Base-by-base conservation (phyloP, 257 asterid genomes). In the Solanum chilense region DNA sequence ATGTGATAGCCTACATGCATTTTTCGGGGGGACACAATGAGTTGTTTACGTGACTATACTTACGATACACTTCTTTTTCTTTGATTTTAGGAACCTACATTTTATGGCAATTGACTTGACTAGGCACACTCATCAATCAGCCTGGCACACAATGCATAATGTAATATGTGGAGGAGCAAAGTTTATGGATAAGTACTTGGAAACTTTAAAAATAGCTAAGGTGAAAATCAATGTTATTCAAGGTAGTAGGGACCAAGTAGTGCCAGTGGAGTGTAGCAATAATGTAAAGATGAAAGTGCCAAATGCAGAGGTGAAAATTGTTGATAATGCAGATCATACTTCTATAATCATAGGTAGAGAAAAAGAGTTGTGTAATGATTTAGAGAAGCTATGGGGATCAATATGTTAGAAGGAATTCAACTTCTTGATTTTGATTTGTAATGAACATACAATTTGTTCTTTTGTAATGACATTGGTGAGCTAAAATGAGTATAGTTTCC, bases 101-200 rank as follows among this genome's bases (percentile, higher is more conserved):
- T 91, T 86, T 87, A 1, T 20, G 39, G 27, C 90, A 11, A 76
- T 25, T 12, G 97, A 96, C 86, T 68, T 90, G 87, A 92, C 94
- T 2, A 90, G 95, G 64, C 99, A 95, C 83, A 96, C 99, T 25
- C 99, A 96, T 88, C 96, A 93, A 84, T 95, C 99, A 7, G 98
- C 98, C 1, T 95, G 99, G 99, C 98, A 96, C 73, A 89, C 95
- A 15, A 94, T 95, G 98, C 99, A 96, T 41, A 95, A 95, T 75
- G 96, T 96, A 15, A 82, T 95, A 14, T 93, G 98, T 49, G 96
- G 98, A 1, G 98, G 98, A n/a, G 93, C 93, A 14, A 95, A 88
- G 75, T 87, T 92, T 49, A 85, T 89, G 90, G 99, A 96, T 84
- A 82, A 80, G 88, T 92, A 95, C 90, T 90, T 95, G 94, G 95